Evolutionary conservation across 768 basidiomycete species (phyloP).

Genomic region (Termitomyces sp.): DNA sequence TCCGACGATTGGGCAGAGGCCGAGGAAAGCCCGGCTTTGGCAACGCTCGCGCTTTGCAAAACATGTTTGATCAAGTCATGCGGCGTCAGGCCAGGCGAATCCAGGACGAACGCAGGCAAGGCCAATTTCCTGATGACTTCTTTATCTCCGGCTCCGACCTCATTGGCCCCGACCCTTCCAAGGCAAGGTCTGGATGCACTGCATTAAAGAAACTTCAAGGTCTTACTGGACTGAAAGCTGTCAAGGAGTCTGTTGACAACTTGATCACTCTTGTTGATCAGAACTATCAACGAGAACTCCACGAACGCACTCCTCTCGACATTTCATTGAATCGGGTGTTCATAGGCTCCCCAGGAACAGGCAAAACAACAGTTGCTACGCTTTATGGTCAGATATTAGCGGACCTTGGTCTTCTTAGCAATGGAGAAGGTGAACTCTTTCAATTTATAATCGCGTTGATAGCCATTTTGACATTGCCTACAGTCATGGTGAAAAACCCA

Average conservation of each 20-base stretch:
- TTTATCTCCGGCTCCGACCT: neutral
- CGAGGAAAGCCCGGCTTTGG: neutral
- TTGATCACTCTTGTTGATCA: slow-evolving; percentile 29
- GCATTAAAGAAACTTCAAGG: neutral
- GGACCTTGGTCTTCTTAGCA: neutral
- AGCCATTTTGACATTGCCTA: neutral
- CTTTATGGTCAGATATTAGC: neutral
- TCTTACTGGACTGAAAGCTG: slow-evolving; percentile 20
- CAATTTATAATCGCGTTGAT: too few species aligned
- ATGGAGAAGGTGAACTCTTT: neutral
- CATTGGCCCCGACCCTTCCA: neutral
- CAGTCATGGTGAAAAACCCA: neutral
- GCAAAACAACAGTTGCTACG: slow-evolving; percentile 5
- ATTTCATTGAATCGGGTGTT: neutral
- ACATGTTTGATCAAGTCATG: neutral
- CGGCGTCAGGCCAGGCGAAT: neutral
- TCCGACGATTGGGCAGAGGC: neutral
- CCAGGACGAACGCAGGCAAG: neutral
- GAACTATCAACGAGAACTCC: neutral
- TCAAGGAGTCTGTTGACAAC: slow-evolving; percentile 51
- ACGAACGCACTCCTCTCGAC: neutral
- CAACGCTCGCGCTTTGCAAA: neutral
- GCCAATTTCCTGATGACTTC: neutral
- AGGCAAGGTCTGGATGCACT: neutral
- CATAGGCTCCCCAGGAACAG: slow-evolving; percentile 8